Evolutionary conservation across 768 basidiomycete genomes (phyloP).

Genomic region (Austroboletus festivus): DNA sequence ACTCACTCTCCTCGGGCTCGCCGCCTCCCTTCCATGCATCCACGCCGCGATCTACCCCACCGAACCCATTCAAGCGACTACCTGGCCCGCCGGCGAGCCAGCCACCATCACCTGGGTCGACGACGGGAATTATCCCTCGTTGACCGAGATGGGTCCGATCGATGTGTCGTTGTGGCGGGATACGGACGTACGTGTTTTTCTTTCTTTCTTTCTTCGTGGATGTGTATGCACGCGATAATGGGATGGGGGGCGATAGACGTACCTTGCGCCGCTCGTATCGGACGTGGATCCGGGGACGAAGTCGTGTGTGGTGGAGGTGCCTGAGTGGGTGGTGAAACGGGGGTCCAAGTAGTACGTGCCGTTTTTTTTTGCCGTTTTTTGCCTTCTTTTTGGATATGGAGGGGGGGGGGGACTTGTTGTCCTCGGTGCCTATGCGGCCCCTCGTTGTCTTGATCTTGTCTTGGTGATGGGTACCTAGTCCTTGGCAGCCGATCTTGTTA

Average conservation of each 20-base stretch:
- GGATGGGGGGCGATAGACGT: slow-evolving; percentile 28
- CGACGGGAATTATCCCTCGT: slow-evolving; percentile 38
- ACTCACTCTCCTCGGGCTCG: neutral
- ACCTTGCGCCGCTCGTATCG: slow-evolving; percentile 42
- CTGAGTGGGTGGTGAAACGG: slow-evolving; percentile 22
- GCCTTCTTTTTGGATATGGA: no score
- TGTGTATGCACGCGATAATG: neutral
- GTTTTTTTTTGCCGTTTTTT: neutral
- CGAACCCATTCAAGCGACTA: slow-evolving; percentile 43
- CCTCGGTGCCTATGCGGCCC: neutral
- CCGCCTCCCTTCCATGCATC: slow-evolving; percentile 11
- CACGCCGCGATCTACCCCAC: slow-evolving; percentile 49
- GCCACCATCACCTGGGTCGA: slow-evolving; percentile 50
- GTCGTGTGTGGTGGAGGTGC: slow-evolving; percentile 27
- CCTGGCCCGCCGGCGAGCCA: slow-evolving; percentile 42
- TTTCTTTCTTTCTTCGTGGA: neutral
- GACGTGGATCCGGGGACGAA: slow-evolving; percentile 37
- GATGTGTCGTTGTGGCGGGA: slow-evolving; percentile 46
- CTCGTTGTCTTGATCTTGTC: no score
- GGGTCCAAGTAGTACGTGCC: slow-evolving; percentile 33
- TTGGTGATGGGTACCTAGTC: no score
- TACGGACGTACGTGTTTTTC: slow-evolving; percentile 34
- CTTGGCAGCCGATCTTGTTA: no score
- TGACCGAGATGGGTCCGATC: slow-evolving; percentile 41
- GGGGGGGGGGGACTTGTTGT: no score